Evolutionary conservation across 257 asterid species (phyloP).

Genomic region (Salvia miltiorrhiza): DNA sequence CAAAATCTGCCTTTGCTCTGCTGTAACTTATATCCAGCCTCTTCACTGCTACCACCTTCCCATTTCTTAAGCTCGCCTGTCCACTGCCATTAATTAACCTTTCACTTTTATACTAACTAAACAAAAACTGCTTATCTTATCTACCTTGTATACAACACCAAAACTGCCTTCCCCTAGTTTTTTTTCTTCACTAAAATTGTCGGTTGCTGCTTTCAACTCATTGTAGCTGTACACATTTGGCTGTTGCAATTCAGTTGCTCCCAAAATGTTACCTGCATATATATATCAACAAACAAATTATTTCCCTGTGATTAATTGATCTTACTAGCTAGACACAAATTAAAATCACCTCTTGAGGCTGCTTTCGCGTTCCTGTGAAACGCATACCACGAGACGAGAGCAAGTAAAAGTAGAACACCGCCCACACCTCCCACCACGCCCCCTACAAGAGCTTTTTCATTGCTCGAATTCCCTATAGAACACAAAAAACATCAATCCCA

Average conservation of each 20-base stretch:
- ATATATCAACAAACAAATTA: background rate
- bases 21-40: slow-evolving; percentile 40
- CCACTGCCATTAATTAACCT: background rate
- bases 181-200: slow-evolving; percentile 51
- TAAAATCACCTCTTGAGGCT: slow-evolving; percentile 38
- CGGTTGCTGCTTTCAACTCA: slow-evolving; percentile 61
- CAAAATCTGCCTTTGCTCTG: slow-evolving; percentile 67
- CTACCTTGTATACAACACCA: slow-evolving; percentile 76
- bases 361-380: slow-evolving; percentile 38
- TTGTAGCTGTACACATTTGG: slow-evolving; percentile 56
- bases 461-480: slow-evolving; percentile 45
- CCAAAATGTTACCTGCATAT: slow-evolving; percentile 48
- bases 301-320: too few species aligned
- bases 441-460: slow-evolving; percentile 47
- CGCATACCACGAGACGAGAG: slow-evolving; percentile 39
- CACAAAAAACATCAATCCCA: background rate
- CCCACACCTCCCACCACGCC: slow-evolving; percentile 70
- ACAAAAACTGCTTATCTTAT: too few species aligned
- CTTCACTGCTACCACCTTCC: slow-evolving; percentile 66
- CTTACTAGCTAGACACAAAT: background rate
- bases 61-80: slow-evolving; percentile 67
- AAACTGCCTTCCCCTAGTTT: slow-evolving; percentile 76
- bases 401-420: slow-evolving; percentile 40
- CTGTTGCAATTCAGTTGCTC: slow-evolving; percentile 66
- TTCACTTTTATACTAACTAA: too few species aligned